phyloP scores from a whole-genome alignment of 164 flowering plant genomes.

The Tetracentron sinense region DNA sequence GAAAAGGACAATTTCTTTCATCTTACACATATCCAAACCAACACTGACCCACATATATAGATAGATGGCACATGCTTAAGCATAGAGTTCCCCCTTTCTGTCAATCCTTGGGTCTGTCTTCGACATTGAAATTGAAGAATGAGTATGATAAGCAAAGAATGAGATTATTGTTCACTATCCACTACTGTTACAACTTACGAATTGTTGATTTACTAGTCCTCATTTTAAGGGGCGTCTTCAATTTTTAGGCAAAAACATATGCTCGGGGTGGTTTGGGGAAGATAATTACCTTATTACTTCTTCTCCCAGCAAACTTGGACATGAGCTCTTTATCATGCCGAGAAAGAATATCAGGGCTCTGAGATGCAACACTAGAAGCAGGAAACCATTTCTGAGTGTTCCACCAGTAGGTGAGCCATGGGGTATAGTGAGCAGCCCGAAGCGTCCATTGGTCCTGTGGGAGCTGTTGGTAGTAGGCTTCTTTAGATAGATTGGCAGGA shows the following conservation, averaged over 20 bases:
- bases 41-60: no score
- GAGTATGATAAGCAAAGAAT: no score
- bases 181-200: neutral
- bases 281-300: slow-evolving; percentile 18
- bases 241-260: neutral
- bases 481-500: slow-evolving; percentile 53
- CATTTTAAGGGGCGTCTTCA: no score
- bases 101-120: no score
- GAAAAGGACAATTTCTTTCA: no score
- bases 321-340: slow-evolving; percentile 35
- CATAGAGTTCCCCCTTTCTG: no score
- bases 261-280: neutral
- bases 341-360: slow-evolving; percentile 28
- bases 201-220: no score
- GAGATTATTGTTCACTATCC: no score
- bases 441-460: slow-evolving; percentile 56
- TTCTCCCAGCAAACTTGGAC: slow-evolving; percentile 11
- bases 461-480: slow-evolving; percentile 39
- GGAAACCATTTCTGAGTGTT: slow-evolving; percentile 72
- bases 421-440: slow-evolving; percentile 54
- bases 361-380: slow-evolving; percentile 30
- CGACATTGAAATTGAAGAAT: no score
- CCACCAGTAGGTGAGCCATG: slow-evolving; percentile 84
- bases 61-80: no score
- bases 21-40: no score